phyloP scores from a whole-genome alignment of 2,329 filamentous ascomycete species.

The Ascochyta clinopodiicola region DNA sequence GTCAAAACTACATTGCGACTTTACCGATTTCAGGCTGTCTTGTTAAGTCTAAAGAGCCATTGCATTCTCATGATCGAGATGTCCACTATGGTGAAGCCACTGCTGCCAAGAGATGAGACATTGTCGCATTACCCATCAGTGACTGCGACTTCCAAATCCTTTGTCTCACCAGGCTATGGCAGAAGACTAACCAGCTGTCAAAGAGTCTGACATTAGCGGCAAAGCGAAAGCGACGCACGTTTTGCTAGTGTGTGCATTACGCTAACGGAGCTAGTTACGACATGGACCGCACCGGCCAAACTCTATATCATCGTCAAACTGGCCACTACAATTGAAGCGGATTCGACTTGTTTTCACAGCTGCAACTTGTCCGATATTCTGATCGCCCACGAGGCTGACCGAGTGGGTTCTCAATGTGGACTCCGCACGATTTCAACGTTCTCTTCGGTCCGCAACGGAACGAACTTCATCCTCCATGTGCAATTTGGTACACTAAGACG shows the following conservation, averaged over 20 bases:
- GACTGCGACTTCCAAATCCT: constrained; percentile 14
- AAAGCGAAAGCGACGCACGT: constrained; percentile 6
- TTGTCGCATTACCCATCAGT: constrained; percentile 24
- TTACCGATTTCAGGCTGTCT: constrained; percentile 9
- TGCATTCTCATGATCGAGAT: constrained; percentile 11
- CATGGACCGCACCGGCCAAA: constrained; percentile 19
- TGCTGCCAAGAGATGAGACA: constrained; percentile 16
- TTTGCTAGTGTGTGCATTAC: constrained; percentile 11
- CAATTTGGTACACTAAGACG: constrained; percentile 6
- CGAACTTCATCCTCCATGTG: not conserved
- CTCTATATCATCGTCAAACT: constrained; percentile 26
- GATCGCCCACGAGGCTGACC: not conserved
- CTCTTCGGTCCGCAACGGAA: constrained; percentile 1
- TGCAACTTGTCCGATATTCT: constrained; percentile 24
- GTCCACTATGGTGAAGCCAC: constrained; percentile 20
- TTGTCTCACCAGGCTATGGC: constrained; percentile 20
- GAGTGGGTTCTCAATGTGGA: not conserved
- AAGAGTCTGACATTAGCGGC: constrained; percentile 22
- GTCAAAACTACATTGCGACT: constrained; percentile 16
- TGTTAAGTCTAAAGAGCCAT: constrained; percentile 10
- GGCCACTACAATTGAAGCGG: constrained; percentile 1
- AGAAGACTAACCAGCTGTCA: constrained; percentile 30
- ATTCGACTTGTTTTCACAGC: constrained; percentile 19
- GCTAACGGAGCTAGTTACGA: constrained; percentile 21
- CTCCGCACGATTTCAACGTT: not conserved